Percentiles rank a stretch among this genome's conserved stretches.
Evolutionary conservation across 2,329 filamentous ascomycete species (phyloP).

Genomic region (Pyrenochaeta sp.): DNA sequence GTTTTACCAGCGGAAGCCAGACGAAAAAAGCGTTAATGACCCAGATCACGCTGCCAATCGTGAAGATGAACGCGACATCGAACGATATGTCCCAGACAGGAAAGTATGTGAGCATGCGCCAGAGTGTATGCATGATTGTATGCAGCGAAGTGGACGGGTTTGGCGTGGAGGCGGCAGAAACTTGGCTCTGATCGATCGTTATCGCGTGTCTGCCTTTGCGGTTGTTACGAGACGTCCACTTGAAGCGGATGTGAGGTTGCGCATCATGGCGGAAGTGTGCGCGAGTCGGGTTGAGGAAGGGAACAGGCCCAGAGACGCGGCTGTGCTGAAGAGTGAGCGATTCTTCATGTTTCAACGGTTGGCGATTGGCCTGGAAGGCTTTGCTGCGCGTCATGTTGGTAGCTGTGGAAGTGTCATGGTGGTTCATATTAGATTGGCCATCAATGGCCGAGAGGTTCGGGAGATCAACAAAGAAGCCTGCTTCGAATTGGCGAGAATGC

Average conservation of each 20-base stretch:
- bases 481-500: too few relatives aligned
- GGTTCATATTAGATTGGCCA: background rate
- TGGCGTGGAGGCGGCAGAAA: slow-evolving; percentile 34
- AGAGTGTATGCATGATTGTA: slow-evolving; percentile 48
- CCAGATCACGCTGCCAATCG: slow-evolving; percentile 56
- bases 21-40: slow-evolving; percentile 68
- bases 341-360: slow-evolving; percentile 32
- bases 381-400: slow-evolving; percentile 29
- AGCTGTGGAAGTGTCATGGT: background rate
- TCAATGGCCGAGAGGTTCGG: too few relatives aligned
- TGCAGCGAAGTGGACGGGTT: slow-evolving; percentile 40
- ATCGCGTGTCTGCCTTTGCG: slow-evolving; percentile 53
- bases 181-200: slow-evolving; percentile 30
- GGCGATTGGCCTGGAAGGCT: slow-evolving; percentile 31
- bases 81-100: slow-evolving; percentile 67
- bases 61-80: slow-evolving; percentile 63
- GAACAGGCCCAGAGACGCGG: slow-evolving; percentile 50
- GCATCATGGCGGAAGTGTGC: slow-evolving; percentile 17
- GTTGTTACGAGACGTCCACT: slow-evolving; percentile 55
- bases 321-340: slow-evolving; percentile 29
- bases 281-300: slow-evolving; percentile 60
- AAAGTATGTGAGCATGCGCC: slow-evolving; percentile 58
- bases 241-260: slow-evolving; percentile 45
- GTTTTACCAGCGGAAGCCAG: slow-evolving; percentile 65
- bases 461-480: too few relatives aligned